A percentile compares a stretch with the other conserved stretches of the same genome.
Conservation (phyloP, 2,329 filamentous ascomycete genomes). For the Fusarium camptoceras region DNA sequence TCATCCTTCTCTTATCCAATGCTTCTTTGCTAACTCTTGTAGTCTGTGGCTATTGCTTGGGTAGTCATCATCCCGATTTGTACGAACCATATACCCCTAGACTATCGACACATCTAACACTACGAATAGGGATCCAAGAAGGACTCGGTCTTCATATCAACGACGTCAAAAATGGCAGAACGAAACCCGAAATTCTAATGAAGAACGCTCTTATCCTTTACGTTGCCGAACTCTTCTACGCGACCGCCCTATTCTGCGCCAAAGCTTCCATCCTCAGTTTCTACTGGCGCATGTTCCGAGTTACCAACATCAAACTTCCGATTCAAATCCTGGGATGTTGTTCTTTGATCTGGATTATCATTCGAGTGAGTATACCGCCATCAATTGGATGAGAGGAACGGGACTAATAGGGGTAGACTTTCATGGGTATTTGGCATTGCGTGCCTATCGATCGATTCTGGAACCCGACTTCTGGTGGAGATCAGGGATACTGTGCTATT, state of each 20-base stretch:
- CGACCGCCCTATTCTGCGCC: constrained; percentile 43
- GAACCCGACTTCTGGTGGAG: constrained; percentile 16
- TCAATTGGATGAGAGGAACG: not conserved
- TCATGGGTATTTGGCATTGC: constrained; percentile 39
- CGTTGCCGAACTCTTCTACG: constrained; percentile 46
- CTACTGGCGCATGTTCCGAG: constrained; percentile 50
- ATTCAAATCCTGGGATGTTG: constrained; percentile 44
- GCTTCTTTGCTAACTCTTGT: not conserved
- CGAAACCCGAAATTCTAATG: constrained; percentile 15
- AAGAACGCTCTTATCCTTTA: constrained; percentile 28
- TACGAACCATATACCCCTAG: not conserved
- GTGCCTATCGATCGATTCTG: constrained; percentile 35
- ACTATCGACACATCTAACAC: not conserved
- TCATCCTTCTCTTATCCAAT: rapidly evolving
- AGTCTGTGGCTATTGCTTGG: constrained; percentile 35
- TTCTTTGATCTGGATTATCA: constrained; percentile 46
- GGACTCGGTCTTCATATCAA: constrained; percentile 35
- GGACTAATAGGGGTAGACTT: not conserved
- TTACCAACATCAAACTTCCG: constrained; percentile 42
- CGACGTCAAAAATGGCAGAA: constrained; percentile 13
- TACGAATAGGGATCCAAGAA: constrained; percentile 23
- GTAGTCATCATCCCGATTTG: constrained; percentile 31
- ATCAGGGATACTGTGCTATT: constrained; percentile 19
- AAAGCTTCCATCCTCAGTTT: constrained; percentile 48
- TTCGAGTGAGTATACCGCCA: constrained; percentile 32